Conservation (phyloP, 2,329 filamentous ascomycete species). For the Penicillium glabrum region DNA sequence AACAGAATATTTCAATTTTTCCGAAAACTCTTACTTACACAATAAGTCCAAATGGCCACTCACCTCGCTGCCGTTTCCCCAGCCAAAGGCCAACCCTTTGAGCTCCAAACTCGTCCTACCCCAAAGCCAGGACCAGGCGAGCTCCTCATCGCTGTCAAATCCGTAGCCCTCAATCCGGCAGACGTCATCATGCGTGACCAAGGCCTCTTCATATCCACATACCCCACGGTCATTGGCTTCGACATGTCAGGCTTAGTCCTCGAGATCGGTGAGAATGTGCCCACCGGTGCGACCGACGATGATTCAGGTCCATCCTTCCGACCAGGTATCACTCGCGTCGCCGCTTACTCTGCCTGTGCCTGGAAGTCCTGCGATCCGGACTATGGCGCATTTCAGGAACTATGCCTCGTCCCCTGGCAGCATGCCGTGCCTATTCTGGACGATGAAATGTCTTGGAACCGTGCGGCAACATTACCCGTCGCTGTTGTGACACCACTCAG, state of each 20-base stretch:
- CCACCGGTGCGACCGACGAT: conserved; percentile 16
- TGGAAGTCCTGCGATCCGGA: conserved; percentile 48
- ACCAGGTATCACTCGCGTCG: conserved; percentile 39
- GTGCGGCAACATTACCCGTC: conserved; percentile 44
- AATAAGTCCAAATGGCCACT: conserved; percentile 27
- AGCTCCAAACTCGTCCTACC: conserved; percentile 41
- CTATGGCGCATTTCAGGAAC: conserved; percentile 51
- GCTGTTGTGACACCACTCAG: conserved; percentile 38
- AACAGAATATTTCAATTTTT: neutral
- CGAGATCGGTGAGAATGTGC: conserved; percentile 42
- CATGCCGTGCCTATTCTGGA: conserved; percentile 40
- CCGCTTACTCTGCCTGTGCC: conserved; percentile 39
- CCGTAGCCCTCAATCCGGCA: conserved; percentile 52
- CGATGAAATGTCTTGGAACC: conserved; percentile 37
- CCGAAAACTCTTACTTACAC: neutral
- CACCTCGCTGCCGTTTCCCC: conserved; percentile 44
- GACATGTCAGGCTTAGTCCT: conserved; percentile 48
- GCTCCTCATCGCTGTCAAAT: conserved; percentile 50
- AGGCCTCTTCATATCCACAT: conserved; percentile 43
- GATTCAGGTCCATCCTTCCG: conserved; percentile 21
- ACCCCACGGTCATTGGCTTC: conserved; percentile 41
- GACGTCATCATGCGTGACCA: conserved; percentile 45
- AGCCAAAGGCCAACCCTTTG: conserved; percentile 39
- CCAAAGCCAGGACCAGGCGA: conserved; percentile 49
- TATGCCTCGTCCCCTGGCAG: conserved; percentile 44